Conservation (phyloP, 2,329 filamentous ascomycete species). For the Xylaria sp. region DNA sequence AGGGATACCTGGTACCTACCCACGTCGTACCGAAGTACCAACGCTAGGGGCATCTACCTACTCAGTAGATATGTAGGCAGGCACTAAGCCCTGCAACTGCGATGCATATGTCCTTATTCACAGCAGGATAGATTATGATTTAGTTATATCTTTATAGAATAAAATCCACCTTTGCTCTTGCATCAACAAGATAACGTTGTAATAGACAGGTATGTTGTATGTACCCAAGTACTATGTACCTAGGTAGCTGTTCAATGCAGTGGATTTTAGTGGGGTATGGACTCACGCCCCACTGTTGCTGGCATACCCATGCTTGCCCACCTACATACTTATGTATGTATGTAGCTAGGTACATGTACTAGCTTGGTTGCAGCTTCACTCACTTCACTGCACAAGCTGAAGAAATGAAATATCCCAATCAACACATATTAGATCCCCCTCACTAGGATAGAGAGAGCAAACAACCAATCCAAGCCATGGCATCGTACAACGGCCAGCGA, state of each 20-base stretch:
- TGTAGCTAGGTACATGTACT: not conserved
- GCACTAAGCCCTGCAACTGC: too few relatives aligned
- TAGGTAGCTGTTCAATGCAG: too few relatives aligned
- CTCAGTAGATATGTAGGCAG: too few relatives aligned
- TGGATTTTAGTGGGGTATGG: not conserved
- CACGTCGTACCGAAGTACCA: too few relatives aligned
- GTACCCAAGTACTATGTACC: not conserved
- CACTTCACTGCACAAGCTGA: not conserved
- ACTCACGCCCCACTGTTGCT: not conserved
- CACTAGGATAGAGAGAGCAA: not conserved
- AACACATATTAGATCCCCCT: not conserved
- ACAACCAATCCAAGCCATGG: slow-evolving; percentile 36
- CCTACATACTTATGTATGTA: too few relatives aligned
- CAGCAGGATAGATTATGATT: too few relatives aligned
- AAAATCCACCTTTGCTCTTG: too few relatives aligned
- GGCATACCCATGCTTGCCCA: too few relatives aligned
- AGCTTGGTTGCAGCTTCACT: not conserved
- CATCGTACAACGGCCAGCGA: slow-evolving; percentile 41
- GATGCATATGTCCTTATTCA: too few relatives aligned
- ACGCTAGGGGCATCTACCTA: too few relatives aligned
- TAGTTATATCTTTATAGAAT: too few relatives aligned
- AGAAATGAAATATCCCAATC: not conserved
- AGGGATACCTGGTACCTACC: not conserved
- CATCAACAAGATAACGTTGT: not conserved
- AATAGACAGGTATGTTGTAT: not conserved